These are phyloP conservation scores for Corrigiola litoralis DNA, from an alignment of 179 eudicot species.

Conservation along the genomic window DNA sequence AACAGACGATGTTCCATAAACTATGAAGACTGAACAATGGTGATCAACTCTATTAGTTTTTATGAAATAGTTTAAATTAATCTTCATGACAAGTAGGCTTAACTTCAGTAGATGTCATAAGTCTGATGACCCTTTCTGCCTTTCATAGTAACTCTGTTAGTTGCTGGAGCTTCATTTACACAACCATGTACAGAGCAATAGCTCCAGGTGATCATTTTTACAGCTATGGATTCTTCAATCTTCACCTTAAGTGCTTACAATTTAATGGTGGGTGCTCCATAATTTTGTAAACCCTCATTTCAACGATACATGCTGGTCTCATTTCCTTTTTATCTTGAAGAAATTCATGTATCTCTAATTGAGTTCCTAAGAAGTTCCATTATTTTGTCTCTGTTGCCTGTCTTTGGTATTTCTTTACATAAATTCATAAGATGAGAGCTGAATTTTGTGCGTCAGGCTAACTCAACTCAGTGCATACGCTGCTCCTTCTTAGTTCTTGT, in stretches of 20 bases:
- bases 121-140: not conserved
- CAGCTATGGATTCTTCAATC: too few relatives aligned
- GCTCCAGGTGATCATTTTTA: too few relatives aligned
- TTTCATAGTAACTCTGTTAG: not conserved
- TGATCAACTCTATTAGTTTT: not conserved
- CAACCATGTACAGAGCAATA: too few relatives aligned
- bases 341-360: not conserved
- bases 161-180: not conserved
- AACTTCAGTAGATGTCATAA: not conserved
- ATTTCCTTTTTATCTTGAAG: not conserved
- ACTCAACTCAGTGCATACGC: not conserved
- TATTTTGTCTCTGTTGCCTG: not conserved
- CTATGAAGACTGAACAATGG: not conserved
- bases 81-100: not conserved
- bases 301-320: not conserved
- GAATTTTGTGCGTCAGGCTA: not conserved
- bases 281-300: too few relatives aligned
- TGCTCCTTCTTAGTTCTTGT: not conserved
- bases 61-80: too few relatives aligned
- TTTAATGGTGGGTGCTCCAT: too few relatives aligned
- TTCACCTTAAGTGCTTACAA: too few relatives aligned
- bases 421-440: not conserved
- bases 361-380: not conserved
- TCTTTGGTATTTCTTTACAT: not conserved
- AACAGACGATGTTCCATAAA: not conserved